phyloP scores from a whole-genome alignment of 495 filamentous ascomycete species.

The Penicillium pulvis region DNA sequence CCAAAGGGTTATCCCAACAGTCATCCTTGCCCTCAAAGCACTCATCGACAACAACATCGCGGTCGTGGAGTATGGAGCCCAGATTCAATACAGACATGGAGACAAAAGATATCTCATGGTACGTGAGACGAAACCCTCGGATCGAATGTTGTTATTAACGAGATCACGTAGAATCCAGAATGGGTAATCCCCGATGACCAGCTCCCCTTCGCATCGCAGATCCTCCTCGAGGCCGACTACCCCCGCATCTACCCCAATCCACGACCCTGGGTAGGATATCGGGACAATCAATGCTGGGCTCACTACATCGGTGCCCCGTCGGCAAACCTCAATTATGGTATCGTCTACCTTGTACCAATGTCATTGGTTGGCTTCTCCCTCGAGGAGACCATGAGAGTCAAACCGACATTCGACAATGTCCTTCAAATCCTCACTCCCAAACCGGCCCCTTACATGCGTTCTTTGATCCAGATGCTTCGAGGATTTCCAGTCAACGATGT shows the following conservation, averaged over 20 bases:
- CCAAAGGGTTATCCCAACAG: background rate
- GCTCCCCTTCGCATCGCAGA: background rate
- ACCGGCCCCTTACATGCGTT: constrained; percentile 18
- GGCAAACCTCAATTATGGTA: background rate
- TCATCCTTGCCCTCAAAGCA: background rate
- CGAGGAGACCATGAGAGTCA: constrained; percentile 21
- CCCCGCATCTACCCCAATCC: background rate
- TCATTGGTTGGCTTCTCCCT: constrained; percentile 19
- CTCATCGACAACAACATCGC: background rate
- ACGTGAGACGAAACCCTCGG: background rate
- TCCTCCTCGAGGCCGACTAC: background rate
- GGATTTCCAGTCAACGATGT: constrained; percentile 5
- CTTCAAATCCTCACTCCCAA: constrained; percentile 20
- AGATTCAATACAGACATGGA: background rate
- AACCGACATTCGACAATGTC: constrained; percentile 15
- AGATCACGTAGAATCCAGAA: background rate
- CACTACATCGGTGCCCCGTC: background rate
- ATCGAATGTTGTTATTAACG: background rate
- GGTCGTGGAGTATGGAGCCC: background rate
- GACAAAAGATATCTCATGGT: background rate
- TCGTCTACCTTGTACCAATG: constrained; percentile 20
- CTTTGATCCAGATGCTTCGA: constrained; percentile 15
- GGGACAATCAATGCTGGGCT: background rate
- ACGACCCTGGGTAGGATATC: background rate
- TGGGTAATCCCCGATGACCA: background rate